These are phyloP conservation scores for Crotalaria pallida DNA, from an alignment of 306 rosid species.

Conservation along the genomic window DNA sequence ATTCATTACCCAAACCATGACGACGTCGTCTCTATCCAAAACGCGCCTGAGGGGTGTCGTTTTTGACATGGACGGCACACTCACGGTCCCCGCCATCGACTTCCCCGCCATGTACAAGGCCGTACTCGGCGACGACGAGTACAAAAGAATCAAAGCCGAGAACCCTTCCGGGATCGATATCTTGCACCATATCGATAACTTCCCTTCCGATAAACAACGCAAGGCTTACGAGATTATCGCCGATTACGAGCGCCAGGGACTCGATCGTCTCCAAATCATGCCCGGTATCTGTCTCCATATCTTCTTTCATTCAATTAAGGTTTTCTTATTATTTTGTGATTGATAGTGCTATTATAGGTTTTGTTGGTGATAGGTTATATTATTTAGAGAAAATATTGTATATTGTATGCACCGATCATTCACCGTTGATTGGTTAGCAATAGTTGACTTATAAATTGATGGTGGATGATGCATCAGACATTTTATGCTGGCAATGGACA, in stretches of 20 bases:
- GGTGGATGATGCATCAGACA: no score
- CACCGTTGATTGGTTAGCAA: no score
- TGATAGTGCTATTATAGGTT: no score
- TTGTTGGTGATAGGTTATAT: no score
- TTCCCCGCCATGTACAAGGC: conserved; percentile 76
- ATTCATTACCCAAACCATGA: no score
- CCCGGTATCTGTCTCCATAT: conserved; percentile 42
- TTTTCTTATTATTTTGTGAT: no score
- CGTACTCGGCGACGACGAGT: conserved; percentile 79
- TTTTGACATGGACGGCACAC: conserved; percentile 98
- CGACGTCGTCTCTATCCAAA: no score
- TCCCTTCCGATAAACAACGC: conserved; percentile 54
- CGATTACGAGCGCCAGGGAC: conserved; percentile 64
- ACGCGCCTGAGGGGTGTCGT: conserved; percentile 79
- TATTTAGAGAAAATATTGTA: no score
- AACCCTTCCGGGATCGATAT: conserved; percentile 81
- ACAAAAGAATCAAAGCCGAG: conserved; percentile 37
- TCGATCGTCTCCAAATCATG: conserved; percentile 81
- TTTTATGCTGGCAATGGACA: no score
- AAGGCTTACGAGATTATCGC: conserved; percentile 67
- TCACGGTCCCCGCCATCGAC: conserved; percentile 85
- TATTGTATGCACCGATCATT: no score
- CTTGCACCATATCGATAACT: conserved; percentile 54
- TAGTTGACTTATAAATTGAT: no score
- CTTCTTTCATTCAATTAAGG: not conserved